phyloP scores from a whole-genome alignment of 2,329 filamentous ascomycete genomes.

The Botrytis squamosa region DNA sequence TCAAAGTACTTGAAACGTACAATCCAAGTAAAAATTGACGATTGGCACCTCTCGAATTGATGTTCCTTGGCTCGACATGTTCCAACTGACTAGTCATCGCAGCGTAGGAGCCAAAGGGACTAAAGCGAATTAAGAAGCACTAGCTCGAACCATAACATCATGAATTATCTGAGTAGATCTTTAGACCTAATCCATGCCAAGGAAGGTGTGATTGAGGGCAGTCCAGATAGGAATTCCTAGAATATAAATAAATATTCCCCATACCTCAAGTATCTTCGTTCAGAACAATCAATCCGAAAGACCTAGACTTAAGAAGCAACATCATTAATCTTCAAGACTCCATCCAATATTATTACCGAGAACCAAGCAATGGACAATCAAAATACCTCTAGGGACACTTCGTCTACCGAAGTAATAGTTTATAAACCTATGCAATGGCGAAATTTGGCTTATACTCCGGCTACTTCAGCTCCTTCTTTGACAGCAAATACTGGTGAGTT shows the following conservation, averaged over 20 bases:
- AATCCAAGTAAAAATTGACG: neutral
- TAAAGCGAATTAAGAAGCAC: neutral
- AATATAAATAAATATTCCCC: neutral
- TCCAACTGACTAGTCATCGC: neutral
- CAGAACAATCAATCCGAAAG: neutral
- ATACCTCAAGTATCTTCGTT: neutral
- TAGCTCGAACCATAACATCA: neutral
- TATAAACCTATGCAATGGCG: neutral
- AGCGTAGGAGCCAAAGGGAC: neutral
- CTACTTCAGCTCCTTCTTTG: neutral
- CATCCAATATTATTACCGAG: neutral
- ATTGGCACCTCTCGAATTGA: neutral
- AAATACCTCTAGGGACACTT: neutral
- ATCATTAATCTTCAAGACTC: neutral
- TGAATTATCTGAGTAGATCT: neutral
- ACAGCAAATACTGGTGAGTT: neutral
- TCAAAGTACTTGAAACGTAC: neutral
- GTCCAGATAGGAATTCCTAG: neutral
- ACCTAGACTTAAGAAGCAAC: neutral
- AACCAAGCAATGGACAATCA: neutral
- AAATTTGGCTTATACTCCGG: neutral
- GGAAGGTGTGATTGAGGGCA: neutral
- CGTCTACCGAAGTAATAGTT: neutral
- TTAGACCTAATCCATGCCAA: neutral
- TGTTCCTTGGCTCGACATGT: neutral